A percentile compares a stretch with the other conserved stretches of the same genome.
Evolutionary conservation across 1,139 yeast genomes (phyloP).

Genomic region (Suhomyces ambrosiae): DNA sequence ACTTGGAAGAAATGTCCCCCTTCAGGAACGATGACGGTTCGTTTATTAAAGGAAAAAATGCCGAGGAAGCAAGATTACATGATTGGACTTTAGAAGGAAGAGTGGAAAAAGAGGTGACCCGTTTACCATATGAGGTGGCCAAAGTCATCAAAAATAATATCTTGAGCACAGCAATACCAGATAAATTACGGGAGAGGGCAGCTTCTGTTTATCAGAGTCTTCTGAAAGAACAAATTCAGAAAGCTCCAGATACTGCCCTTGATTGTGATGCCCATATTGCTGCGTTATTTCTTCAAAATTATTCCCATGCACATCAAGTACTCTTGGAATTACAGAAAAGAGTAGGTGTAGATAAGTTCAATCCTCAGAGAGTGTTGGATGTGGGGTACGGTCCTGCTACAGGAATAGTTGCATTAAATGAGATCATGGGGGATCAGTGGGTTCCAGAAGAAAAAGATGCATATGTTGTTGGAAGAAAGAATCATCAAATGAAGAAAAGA

Average conservation of each 20-base stretch:
- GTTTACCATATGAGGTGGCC: slow-evolving; percentile 55
- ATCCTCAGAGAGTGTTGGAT: slow-evolving; percentile 70
- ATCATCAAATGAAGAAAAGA: slow-evolving; percentile 69
- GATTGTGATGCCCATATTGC: slow-evolving; percentile 86
- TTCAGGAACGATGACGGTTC: slow-evolving; percentile 43
- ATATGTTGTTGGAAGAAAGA: slow-evolving; percentile 66
- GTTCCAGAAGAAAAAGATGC: slow-evolving; percentile 68
- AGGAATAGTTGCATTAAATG: slow-evolving; percentile 87
- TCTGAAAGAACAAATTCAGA: slow-evolving; percentile 53
- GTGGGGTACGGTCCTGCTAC: slow-evolving; percentile 93
- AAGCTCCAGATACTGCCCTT: slow-evolving; percentile 51
- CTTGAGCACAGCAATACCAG: slow-evolving; percentile 55
- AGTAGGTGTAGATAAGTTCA: slow-evolving; percentile 48
- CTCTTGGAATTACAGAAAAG: slow-evolving; percentile 67
- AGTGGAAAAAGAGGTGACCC: slow-evolving; percentile 45
- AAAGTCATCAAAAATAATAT: slow-evolving; percentile 62
- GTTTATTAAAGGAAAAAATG: slow-evolving; percentile 44
- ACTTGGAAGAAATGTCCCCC: slow-evolving; percentile 26
- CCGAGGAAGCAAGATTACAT: slow-evolving; percentile 57
- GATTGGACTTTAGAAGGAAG: slow-evolving; percentile 51
- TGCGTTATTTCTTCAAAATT: slow-evolving; percentile 82
- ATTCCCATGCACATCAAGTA: slow-evolving; percentile 70
- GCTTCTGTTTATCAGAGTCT: slow-evolving; percentile 54
- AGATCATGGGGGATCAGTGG: slow-evolving; percentile 66
- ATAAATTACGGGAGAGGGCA: slow-evolving; percentile 55